Conservation (phyloP, 2,329 filamentous ascomycete species). For the Dactylellina sp. region DNA sequence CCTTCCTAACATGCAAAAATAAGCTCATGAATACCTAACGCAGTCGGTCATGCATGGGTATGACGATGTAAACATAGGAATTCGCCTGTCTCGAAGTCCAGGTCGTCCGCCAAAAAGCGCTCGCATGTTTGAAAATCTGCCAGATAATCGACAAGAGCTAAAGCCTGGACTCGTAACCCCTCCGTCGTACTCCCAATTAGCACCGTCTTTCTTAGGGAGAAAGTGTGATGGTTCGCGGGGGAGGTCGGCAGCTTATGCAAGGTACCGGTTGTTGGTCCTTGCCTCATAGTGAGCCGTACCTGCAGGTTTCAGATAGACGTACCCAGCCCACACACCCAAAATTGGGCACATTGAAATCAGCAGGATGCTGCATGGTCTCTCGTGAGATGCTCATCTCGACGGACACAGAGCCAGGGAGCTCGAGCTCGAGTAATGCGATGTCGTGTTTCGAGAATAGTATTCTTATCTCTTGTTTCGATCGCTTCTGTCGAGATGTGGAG, state of each 20-base stretch:
- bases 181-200: background rate
- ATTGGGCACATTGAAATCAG: conserved; percentile 44
- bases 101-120: conserved; percentile 22
- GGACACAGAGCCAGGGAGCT: background rate
- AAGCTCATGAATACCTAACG: too few relatives aligned
- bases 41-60: too few relatives aligned
- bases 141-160: conserved; percentile 39
- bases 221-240: conserved; percentile 20
- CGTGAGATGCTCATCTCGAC: conserved; percentile 27
- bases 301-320: conserved; percentile 57
- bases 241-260: conserved; percentile 54
- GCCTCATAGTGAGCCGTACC: conserved; percentile 51
- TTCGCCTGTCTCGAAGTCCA: conserved; percentile 24
- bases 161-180: conserved; percentile 31
- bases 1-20: conserved; percentile 14
- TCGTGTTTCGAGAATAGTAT: conserved; percentile 11
- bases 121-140: conserved; percentile 54
- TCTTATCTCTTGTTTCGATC: conserved; percentile 34
- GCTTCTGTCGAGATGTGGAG: conserved; percentile 27
- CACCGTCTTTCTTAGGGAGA: too few relatives aligned
- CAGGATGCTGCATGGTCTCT: conserved; percentile 35
- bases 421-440: conserved; percentile 8
- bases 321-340: conserved; percentile 53
- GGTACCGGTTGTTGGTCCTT: conserved; percentile 50
- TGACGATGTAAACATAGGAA: conserved; percentile 26